A percentile compares a stretch with the other conserved stretches of the same genome.
These are phyloP conservation scores for Lecanicillium sp. DNA, from an alignment of 2,329 filamentous ascomycete species.

Conservation along the genomic window DNA sequence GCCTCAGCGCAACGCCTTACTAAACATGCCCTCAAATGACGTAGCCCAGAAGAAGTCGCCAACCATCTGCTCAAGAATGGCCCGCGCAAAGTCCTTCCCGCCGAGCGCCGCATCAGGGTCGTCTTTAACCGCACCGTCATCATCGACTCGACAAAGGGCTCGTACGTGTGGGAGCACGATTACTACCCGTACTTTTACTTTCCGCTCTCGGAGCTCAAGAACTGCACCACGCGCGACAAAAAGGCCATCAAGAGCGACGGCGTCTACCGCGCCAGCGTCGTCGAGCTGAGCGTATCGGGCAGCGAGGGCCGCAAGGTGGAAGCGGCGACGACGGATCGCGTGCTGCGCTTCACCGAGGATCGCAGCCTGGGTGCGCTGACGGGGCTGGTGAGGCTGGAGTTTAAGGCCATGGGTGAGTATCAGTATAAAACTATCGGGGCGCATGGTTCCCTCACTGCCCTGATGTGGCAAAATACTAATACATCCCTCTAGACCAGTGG, in stretches of 20 bases:
- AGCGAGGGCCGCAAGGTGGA: slow-evolving; percentile 12
- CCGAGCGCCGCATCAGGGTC: slow-evolving; percentile 23
- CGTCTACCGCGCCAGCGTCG: slow-evolving; percentile 18
- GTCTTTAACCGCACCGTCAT: slow-evolving; percentile 23
- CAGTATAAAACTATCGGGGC: no score
- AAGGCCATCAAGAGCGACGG: slow-evolving; percentile 18
- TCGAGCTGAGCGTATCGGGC: slow-evolving; percentile 21
- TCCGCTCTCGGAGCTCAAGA: slow-evolving; percentile 19
- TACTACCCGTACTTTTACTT: slow-evolving; percentile 41
- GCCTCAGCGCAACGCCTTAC: no score
- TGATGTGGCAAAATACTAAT: not conserved
- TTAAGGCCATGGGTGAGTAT: slow-evolving; percentile 24
- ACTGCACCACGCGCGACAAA: slow-evolving; percentile 20
- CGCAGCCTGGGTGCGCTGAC: slow-evolving; percentile 24
- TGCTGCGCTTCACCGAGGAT: slow-evolving; percentile 31
- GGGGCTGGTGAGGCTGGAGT: slow-evolving; percentile 26
- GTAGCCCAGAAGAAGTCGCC: slow-evolving; percentile 20
- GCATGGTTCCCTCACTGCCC: not conserved
- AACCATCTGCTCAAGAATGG: slow-evolving; percentile 18
- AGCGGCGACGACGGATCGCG: slow-evolving; percentile 22
- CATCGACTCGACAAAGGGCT: slow-evolving; percentile 28
- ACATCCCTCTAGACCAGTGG: slow-evolving; percentile 29
- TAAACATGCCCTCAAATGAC: no score
- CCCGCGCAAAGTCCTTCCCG: slow-evolving; percentile 15
- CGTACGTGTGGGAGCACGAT: slow-evolving; percentile 38